These are phyloP conservation scores for Flaveria floridana DNA, from an alignment of 140 eudicot species.

Conservation along the genomic window DNA sequence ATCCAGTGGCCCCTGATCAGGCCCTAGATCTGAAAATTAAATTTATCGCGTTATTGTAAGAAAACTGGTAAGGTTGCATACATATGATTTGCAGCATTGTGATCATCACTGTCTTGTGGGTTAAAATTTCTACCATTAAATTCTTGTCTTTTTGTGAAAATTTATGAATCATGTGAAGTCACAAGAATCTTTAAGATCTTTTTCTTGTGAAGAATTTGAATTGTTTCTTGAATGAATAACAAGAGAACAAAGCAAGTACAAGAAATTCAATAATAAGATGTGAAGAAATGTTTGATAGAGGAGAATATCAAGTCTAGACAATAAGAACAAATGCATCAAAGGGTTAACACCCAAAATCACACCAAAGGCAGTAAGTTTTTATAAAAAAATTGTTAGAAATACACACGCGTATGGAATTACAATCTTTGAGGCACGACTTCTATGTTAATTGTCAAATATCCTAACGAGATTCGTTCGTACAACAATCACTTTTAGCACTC, in stretches of 20 bases:
- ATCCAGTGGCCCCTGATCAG: slow-evolving; percentile 54
- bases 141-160: slow-evolving; percentile 13
- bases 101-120: not conserved
- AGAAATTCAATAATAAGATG: not conserved
- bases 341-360: slow-evolving; percentile 2
- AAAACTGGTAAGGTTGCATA: not conserved
- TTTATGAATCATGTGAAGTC: slow-evolving; percentile 28
- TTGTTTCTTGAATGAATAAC: slow-evolving; percentile 12
- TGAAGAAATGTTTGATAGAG: not conserved
- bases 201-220: slow-evolving; percentile 21
- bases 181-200: slow-evolving; percentile 27
- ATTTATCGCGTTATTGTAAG: not conserved
- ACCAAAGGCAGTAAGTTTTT: not conserved
- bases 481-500: slow-evolving; percentile 5
- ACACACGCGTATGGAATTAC: not conserved
- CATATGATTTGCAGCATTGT: slow-evolving; percentile 1
- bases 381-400: not conserved
- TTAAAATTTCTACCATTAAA: slow-evolving; percentile 1
- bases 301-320: not conserved
- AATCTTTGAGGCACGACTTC: not conserved
- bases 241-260: slow-evolving; percentile 7
- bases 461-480: not conserved
- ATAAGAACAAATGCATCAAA: slow-evolving; percentile 3
- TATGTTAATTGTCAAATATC: not conserved
- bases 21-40: slow-evolving; percentile 45